Base-by-base conservation (phyloP, 208 protist species). In the Acanthamoeba polyphaga region DNA sequence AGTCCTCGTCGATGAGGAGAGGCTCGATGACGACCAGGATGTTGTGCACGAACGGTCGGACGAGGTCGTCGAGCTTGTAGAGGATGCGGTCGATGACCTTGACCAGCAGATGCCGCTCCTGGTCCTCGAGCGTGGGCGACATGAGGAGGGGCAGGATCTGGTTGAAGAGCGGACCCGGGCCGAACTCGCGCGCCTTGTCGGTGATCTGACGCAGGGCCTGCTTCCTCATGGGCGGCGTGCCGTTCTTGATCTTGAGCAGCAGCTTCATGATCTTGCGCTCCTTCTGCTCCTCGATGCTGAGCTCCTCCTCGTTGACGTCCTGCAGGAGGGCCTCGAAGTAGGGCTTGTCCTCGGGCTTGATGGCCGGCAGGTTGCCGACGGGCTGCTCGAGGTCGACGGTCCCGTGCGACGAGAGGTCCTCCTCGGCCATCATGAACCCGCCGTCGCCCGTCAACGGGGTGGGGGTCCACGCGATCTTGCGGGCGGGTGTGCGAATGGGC, bases 191-290 rank as follows among this genome's bases (percentile, higher is more conserved):
- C 17, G 99, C 99, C 97, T 99, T 99, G 82, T 99, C 99, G 7
- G 99, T 99, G 17, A 99, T 96, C 95, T 99, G 99, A 46, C 99
- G 98, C 76, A 99, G 98, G 32, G 99, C 99, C 78, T 97, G 95
- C 96, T 99, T 99, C 22, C 99, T 97, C 98, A 99, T 98, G 91
- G 97, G 98, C 51, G 98, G 98, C 62, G 99, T 99, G 84, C 99
- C 99, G 97, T 99, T 99, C 96, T 99, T 99, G 72, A 99, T 98
- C 95, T 99, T 99, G 58, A 99, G 98, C 24, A 99, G 97, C 72
- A 99, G 98, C 95, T 99, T 99, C 98, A 99, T 99, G 76, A 99
- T 98, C 68, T 99, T 97, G 76, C 99, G 98, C 53, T 99, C 99
- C 32, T 99, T 99, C 22, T 98, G 95, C 93, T 99, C 97, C 55